Evolutionary conservation across 163 green algal genomes (phyloP).

Genomic region (Coccomyxa subellipsoidea): DNA sequence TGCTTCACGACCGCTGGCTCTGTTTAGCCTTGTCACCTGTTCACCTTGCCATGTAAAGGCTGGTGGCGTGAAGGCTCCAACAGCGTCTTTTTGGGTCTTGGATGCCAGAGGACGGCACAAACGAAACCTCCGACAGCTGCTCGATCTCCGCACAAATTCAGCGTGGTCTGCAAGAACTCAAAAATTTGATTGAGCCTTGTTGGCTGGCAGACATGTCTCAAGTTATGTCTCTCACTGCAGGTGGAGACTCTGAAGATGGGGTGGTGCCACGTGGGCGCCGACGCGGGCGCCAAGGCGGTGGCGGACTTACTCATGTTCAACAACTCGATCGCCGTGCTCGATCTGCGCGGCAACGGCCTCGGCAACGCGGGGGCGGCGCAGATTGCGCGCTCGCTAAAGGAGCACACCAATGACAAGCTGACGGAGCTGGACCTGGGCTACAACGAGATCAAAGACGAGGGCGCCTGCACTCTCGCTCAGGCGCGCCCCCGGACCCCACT

Average conservation of each 20-base stretch:
- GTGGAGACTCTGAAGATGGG: constrained; percentile 87
- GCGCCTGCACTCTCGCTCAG: constrained; percentile 89
- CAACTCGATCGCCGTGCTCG: constrained; percentile 63
- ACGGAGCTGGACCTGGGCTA: constrained; percentile 92
- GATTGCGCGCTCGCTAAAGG: constrained; percentile 41
- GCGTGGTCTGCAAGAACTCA: no score
- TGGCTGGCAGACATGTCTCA: background rate
- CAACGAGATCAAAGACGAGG: constrained; percentile 98
- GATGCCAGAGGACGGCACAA: no score
- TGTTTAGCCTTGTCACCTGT: no score
- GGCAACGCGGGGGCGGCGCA: constrained; percentile 70
- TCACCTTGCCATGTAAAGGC: no score
- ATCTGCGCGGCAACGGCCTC: constrained; percentile 89
- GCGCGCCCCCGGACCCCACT: constrained; percentile 34
- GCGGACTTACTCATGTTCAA: constrained; percentile 91
- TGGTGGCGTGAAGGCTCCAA: no score
- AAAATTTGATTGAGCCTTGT: no score
- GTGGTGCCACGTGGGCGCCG: constrained; percentile 91
- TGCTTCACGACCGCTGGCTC: no score
- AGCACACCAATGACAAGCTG: constrained; percentile 75
- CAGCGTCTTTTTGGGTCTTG: no score
- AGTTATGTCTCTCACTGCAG: background rate
- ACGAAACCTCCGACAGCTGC: no score
- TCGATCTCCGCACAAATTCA: no score
- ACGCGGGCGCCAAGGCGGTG: constrained; percentile 68